Percentiles rank a stretch among this genome's conserved stretches.
Conservation (phyloP, 2,329 filamentous ascomycete species). For the Colletotrichum paranaense region DNA sequence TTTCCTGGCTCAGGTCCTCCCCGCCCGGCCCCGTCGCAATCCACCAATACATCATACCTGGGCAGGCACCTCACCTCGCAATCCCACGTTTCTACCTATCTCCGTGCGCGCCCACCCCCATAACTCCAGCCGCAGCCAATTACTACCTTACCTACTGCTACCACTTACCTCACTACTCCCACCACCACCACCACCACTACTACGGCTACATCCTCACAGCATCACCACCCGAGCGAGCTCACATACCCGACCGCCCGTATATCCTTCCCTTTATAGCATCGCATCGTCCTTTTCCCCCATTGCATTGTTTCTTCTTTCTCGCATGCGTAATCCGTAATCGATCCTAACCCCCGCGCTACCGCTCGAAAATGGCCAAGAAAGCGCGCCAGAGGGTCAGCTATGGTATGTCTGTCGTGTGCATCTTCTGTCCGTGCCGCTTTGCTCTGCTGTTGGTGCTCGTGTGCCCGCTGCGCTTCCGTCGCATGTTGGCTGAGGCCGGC, state of each 20-base stretch:
- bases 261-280: neutral
- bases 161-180: neutral
- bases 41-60: slow-evolving; percentile 18
- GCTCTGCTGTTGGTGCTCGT: slow-evolving; percentile 1
- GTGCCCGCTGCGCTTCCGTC: slow-evolving; percentile 11
- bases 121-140: neutral
- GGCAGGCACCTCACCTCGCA: neutral
- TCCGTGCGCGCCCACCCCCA: neutral
- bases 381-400: slow-evolving; percentile 78
- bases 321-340: slow-evolving; percentile 31
- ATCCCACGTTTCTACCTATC: neutral
- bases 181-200: neutral
- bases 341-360: slow-evolving; percentile 20
- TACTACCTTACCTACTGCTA: neutral
- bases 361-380: slow-evolving; percentile 70
- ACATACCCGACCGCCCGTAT: neutral
- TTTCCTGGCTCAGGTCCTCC: neutral
- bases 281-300: neutral
- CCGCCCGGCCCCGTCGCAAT: slow-evolving; percentile 6
- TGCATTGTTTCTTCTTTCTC: slow-evolving; percentile 8
- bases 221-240: slow-evolving; percentile 16
- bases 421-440: neutral
- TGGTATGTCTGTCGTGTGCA: slow-evolving; percentile 56
- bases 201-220: slow-evolving; percentile 5
- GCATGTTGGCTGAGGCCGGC: slow-evolving; percentile 7